Base-by-base conservation (phyloP, 805 yeast species). In the Metschnikowia hibisci region DNA sequence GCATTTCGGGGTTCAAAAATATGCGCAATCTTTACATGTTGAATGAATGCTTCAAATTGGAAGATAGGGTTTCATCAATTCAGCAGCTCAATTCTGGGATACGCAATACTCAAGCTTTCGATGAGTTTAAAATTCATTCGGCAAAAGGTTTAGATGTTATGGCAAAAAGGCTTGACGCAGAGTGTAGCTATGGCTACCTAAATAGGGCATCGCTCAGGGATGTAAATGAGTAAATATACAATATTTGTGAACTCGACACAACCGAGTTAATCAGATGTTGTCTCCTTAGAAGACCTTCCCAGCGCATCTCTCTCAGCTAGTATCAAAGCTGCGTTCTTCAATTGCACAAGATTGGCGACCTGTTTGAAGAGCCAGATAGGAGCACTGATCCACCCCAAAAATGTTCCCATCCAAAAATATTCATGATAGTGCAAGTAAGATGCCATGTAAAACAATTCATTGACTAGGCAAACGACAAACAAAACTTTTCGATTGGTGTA, bases 341-440 rank as follows among this genome's bases (percentile, higher is more conserved):
- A 67, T 68, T 93, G 99, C 47, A 93, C 79, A 15, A 87, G 81
- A 61, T 95, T 93, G 50, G 95, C 85, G 45, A 83, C 64, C 70
- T 93, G 99, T 68, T 93, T 93, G 69, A 89, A 87, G 15, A 80
- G 61, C 87, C 96, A 93, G 42, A 90, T 75, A 25, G 99, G 99
- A 48, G 84, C 74, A 49, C 89, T 79, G 29, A 80, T 48, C 52
- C 76, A 69, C 12, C 77, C 77, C 53, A 82, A 57, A 34, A 76
- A 57, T 14, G 85, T 78, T 14, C 87, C 88, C 54, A 79, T 64
- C 64, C 84, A 80, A 53, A 76, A 71, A 28, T 63, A 70, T 30
- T 78, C 69, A 63, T 87, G 89, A 50, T 83, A 77, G 60, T 77
- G 80, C 61, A 91, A 73, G 63, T 93, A 93, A 38, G 90, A 62